Conservation (phyloP, 345 rosid genomes). For the Lepidium africanum region DNA sequence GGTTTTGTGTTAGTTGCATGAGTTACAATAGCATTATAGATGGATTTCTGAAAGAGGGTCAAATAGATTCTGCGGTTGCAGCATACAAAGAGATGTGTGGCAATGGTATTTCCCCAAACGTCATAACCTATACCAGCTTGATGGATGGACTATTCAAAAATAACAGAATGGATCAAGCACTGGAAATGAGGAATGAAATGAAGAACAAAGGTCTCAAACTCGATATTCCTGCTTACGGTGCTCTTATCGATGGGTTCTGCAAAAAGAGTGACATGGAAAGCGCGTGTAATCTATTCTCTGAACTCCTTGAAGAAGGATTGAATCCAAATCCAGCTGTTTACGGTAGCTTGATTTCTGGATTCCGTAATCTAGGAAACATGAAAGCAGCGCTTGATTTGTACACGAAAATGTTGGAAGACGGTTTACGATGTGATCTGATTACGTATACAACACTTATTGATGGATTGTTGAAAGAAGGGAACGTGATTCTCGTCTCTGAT, state of each 20-base stretch:
- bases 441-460: constrained; percentile 70
- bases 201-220: constrained; percentile 45
- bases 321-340: constrained; percentile 48
- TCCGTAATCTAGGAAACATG: constrained; percentile 50
- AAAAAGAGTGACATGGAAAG: constrained; percentile 48
- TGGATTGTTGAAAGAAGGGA: constrained; percentile 57
- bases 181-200: constrained; percentile 35
- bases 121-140: constrained; percentile 57
- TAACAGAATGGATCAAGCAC: constrained; percentile 22
- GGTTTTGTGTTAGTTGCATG: constrained; percentile 42
- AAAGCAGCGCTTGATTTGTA: constrained; percentile 53
- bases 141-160: constrained; percentile 38
- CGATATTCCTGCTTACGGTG: constrained; percentile 42
- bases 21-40: constrained; percentile 58
- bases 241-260: constrained; percentile 55
- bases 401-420: constrained; percentile 53
- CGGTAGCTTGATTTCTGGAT: constrained; percentile 64
- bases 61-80: constrained; percentile 40
- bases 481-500: constrained; percentile 46
- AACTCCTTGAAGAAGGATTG: constrained; percentile 56
- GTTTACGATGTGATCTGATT: constrained; percentile 42
- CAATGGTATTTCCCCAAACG: constrained; percentile 51
- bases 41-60: constrained; percentile 59
- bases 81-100: constrained; percentile 48
- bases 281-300: constrained; percentile 49